phyloP scores from a whole-genome alignment of 331 rosid species.

The Malus hybrid region DNA sequence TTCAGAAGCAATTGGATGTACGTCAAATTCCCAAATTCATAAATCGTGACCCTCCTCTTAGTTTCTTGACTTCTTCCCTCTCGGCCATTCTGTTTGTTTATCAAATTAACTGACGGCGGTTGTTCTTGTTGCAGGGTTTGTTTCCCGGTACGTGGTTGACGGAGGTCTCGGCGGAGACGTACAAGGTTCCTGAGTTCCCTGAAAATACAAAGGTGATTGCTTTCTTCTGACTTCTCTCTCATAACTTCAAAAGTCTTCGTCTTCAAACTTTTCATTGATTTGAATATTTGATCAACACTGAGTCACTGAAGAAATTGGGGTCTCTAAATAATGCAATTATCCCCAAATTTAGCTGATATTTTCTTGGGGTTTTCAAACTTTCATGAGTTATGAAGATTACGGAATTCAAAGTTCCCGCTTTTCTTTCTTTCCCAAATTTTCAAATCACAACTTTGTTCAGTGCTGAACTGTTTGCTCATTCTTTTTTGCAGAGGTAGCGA shows the following conservation, averaged over 20 bases:
- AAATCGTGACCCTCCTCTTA: not conserved
- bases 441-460: not conserved
- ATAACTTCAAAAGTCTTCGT: not conserved
- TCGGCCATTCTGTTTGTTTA: not conserved
- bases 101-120: not conserved
- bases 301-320: not conserved
- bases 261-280: not conserved
- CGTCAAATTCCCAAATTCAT: slow-evolving; percentile 10
- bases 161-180: slow-evolving; percentile 59
- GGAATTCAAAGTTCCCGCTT: slow-evolving; percentile 2
- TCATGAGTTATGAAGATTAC: not conserved
- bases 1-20: slow-evolving; percentile 66
- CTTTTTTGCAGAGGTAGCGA: slow-evolving; percentile 38
- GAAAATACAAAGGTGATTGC: slow-evolving; percentile 55
- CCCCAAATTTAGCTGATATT: not conserved
- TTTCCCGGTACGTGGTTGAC: slow-evolving; percentile 66
- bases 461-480: slow-evolving; percentile 9
- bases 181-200: slow-evolving; percentile 51
- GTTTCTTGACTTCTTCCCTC: not conserved
- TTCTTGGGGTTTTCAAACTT: not conserved
- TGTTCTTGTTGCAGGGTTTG: slow-evolving; percentile 27
- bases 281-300: not conserved
- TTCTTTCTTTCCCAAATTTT: not conserved
- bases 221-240: not conserved
- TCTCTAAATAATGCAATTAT: not conserved